Base-by-base conservation (phyloP, 1,139 yeast genomes). In the Pichia norvegensis region DNA sequence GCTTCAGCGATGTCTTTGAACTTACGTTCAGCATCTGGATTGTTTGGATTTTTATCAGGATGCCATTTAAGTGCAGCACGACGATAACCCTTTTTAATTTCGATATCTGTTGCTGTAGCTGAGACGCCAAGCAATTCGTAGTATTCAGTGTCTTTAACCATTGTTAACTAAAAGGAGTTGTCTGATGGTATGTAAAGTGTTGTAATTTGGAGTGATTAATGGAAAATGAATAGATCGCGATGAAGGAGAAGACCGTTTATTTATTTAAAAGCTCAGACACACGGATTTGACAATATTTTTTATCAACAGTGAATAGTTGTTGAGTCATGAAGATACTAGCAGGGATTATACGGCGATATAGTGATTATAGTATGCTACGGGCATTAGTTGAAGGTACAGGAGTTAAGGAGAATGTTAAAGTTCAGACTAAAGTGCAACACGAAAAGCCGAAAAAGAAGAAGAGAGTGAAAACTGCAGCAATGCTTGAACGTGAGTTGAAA, bases 1-100 rank as follows among this genome's bases (percentile, higher is more conserved):
- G 94, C 95, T 60, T 84, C 87, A 8, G 83, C 81, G 21, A 80
- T 78, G 51, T 74, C 78, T 58, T 78, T 62, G 47, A 64, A 64
- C 45, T 59, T 56, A 17, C 72, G 67, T 40, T 90, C 90, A 5
- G 97, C 96, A 27, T 70, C 69, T 7, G 92, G 90, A 58, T 83
- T 85, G 56, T 82, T 79, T 9, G 97, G 97, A 59, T 92, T 88
- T 68, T 92, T 94, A 65, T 92, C 98, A 0, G 98, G 98, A 64
- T 94, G 98, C 52, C 88, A 83, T 48, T 69, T 72, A 62, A 92
- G 81, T 9, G 97, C 97, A 60, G 82, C 81, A 64, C 83, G 84
- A 51, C 98, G 74, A 67, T 92, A 92, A 0, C 97, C 96, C 64
- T 86, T 87, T 65, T 92, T 94, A 65, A 92, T 90, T 48, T 87